A percentile compares a stretch with the other conserved stretches of the same genome.
Evolutionary conservation across 2,329 filamentous ascomycete species (phyloP).

Genomic region (Aaosphaeria arxii): DNA sequence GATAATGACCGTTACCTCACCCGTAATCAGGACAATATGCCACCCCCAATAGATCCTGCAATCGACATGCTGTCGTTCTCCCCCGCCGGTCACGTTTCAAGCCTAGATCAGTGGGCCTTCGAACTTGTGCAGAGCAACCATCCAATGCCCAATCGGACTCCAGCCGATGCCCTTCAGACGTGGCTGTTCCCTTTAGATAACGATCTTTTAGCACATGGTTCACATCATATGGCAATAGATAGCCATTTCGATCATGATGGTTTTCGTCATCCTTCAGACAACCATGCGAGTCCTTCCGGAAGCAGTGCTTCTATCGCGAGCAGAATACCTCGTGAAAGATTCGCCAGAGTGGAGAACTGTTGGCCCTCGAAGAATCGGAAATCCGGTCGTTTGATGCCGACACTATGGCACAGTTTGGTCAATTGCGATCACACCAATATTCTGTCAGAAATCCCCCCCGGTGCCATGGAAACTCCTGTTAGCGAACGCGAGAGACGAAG

Average conservation of each 20-base stretch:
- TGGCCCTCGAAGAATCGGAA: constrained; percentile 35
- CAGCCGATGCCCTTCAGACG: constrained; percentile 34
- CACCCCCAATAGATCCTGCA: constrained; percentile 36
- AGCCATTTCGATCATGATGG: constrained; percentile 28
- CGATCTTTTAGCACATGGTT: constrained; percentile 22
- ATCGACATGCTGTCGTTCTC: constrained; percentile 36
- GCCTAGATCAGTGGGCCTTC: constrained; percentile 37
- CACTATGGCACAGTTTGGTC: constrained; percentile 33
- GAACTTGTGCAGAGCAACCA: constrained; percentile 36
- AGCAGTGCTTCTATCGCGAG: constrained; percentile 37
- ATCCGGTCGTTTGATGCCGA: constrained; percentile 29
- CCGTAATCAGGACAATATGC: constrained; percentile 27
- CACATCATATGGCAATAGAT: constrained; percentile 29
- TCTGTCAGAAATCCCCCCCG: constrained; percentile 28
- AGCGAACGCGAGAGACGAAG: constrained; percentile 28
- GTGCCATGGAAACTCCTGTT: constrained; percentile 19
- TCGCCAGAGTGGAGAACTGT: constrained; percentile 37
- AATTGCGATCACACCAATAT: constrained; percentile 31
- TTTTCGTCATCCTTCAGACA: constrained; percentile 19
- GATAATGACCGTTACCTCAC: constrained; percentile 20
- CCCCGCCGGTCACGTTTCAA: constrained; percentile 30
- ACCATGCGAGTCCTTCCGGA: constrained; percentile 30
- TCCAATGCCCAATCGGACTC: constrained; percentile 32
- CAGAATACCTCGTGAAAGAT: constrained; percentile 36
- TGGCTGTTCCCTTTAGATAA: constrained; percentile 36